Conservation (phyloP, 768 basidiomycete genomes). For the Tremella yokohamensis region DNA sequence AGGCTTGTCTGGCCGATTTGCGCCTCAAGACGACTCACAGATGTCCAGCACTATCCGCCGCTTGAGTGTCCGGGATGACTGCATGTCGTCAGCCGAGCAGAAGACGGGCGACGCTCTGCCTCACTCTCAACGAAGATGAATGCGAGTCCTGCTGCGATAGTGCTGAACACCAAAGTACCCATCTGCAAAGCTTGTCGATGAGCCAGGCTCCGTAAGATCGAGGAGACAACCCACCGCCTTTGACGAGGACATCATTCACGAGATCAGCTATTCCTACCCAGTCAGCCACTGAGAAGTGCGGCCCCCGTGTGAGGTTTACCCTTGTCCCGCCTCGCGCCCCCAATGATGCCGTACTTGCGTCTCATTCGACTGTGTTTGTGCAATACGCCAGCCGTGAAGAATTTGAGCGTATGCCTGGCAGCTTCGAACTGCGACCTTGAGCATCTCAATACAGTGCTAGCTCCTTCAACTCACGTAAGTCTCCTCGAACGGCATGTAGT, state of each 20-base stretch:
- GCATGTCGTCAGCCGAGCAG: not conserved
- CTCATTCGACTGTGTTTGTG: not conserved
- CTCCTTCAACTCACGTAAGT: too few relatives aligned
- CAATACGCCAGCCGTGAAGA: not conserved
- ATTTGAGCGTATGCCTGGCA: slow-evolving; percentile 6
- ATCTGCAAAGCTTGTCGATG: not conserved
- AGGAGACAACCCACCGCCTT: not conserved
- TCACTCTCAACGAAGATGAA: slow-evolving; percentile 1
- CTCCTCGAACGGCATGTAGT: too few relatives aligned
- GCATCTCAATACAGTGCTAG: not conserved
- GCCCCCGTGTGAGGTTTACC: not conserved
- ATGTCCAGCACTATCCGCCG: not conserved
- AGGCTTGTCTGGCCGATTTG: not conserved
- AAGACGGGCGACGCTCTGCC: not conserved
- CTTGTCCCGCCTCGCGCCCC: not conserved
- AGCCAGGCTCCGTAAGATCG: too few relatives aligned
- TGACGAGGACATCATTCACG: not conserved
- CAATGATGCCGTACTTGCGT: not conserved
- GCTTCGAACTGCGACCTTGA: not conserved
- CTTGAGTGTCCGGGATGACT: slow-evolving; percentile 1
- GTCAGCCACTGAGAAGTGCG: not conserved
- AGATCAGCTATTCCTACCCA: not conserved
- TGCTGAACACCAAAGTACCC: not conserved
- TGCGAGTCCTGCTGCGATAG: not conserved
- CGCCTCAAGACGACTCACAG: too few relatives aligned